Evolutionary conservation across 2,329 filamentous ascomycete genomes (phyloP).

Genomic region (Emmonsiellopsis sp.): DNA sequence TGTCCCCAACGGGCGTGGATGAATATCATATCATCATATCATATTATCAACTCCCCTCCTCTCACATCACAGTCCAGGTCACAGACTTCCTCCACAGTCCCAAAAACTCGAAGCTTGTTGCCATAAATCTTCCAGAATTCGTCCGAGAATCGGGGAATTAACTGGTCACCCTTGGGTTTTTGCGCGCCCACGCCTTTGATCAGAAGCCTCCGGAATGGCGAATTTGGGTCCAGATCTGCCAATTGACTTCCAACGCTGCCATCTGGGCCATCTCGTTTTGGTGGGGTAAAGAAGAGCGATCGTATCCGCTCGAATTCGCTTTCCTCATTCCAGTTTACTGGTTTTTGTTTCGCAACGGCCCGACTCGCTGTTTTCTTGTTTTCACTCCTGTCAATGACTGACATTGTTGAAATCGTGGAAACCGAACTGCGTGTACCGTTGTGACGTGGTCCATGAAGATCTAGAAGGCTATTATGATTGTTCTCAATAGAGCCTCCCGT

Average conservation of each 20-base stretch:
- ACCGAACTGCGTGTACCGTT: slow-evolving; percentile 3
- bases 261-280: slow-evolving; percentile 21
- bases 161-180: slow-evolving; percentile 26
- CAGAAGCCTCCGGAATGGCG: background rate
- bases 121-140: slow-evolving; percentile 51
- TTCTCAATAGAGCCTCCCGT: background rate
- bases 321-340: slow-evolving; percentile 5
- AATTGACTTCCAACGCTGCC: slow-evolving; percentile 5
- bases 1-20: too few species aligned
- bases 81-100: slow-evolving; percentile 46
- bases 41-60: background rate
- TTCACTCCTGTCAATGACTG: background rate
- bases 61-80: slow-evolving; percentile 10
- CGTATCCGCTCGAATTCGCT: slow-evolving; percentile 6
- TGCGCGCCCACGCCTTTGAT: slow-evolving; percentile 14
- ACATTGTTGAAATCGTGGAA: background rate
- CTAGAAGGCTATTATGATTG: slow-evolving; percentile 1
- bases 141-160: slow-evolving; percentile 44
- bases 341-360: slow-evolving; percentile 1
- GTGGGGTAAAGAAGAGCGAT: slow-evolving; percentile 20
- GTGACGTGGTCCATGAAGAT: background rate
- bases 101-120: slow-evolving; percentile 53
- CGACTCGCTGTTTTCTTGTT: background rate
- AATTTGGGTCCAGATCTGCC: background rate
- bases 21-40: too few species aligned